Base-by-base conservation (phyloP, 768 basidiomycete genomes). In the Infundibulicybe gibba region DNA sequence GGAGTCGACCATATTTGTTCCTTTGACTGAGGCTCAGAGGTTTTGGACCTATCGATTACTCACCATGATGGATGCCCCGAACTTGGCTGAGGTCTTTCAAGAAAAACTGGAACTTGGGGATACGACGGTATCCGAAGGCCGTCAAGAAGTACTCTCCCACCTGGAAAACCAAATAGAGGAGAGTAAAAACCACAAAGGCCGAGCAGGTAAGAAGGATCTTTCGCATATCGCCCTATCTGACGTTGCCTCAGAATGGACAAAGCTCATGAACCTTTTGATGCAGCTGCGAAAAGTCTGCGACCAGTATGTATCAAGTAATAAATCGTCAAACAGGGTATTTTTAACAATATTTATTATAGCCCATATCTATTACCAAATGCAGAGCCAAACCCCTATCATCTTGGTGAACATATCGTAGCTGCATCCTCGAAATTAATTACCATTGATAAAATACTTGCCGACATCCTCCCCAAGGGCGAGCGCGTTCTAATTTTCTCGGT, bases 261-360 rank as follows among this genome's bases (percentile, higher is more conserved):
- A 72, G 49, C 66, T 83, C 38, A 81, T 81, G 76, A 85, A 84
- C 60, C 67, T 87, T n/a, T 59, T 88, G 40, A 76, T 87, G 70
- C 85, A 87, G 61, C 66, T 88, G 10, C 73, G 85, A 39, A 77
- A 79, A 68, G 75, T 85, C 41, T 87, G 85, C 61, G 83, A 85
- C 55, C 85, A 87, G 77, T 80, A 52, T 30, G 78, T 34, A 15
- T 20, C 19, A 13, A 8, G 9, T 32, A 15, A 8, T n/a, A 12
- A 20, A 25, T 45, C 17, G 19, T 5, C 39, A 15, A 13, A 19
- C 19, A 20, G 25, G 25, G 25, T 11, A 14, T 4, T 48, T 39
- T 38, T 59, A 35, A 57, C 17, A 32, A 21, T 17, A 41, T 12
- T 17, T 41, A 1, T 47, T n/a, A 15, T 49, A 80, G 80, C 49